A percentile compares a stretch with the other conserved stretches of the same genome.
Conservation (phyloP, 148 eudicot genomes). For the Nyssa sinensis region DNA sequence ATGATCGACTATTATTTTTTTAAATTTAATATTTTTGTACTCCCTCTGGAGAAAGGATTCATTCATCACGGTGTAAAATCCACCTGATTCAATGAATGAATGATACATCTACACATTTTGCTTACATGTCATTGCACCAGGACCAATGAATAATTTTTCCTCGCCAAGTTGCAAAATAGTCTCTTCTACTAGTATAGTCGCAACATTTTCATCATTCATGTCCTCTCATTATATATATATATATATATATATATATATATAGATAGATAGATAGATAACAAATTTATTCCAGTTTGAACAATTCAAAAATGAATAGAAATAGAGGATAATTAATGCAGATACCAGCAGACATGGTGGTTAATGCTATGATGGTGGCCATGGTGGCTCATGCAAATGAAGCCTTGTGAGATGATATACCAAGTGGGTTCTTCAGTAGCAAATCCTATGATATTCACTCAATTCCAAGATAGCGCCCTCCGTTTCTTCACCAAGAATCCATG, state of each 20-base stretch:
- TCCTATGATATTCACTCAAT: conserved; percentile 24
- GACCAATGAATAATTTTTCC: background rate
- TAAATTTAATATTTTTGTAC: no score
- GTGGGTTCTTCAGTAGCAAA: conserved; percentile 61
- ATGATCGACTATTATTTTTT: background rate
- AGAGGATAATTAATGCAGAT: conserved; percentile 28
- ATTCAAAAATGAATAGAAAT: no score
- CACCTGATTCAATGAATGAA: no score
- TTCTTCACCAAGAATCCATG: conserved; percentile 60
- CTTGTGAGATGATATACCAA: conserved; percentile 40
- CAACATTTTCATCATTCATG: background rate
- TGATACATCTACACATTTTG: no score
- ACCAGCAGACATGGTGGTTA: conserved; percentile 67
- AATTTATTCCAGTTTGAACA: no score
- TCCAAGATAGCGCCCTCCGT: conserved; percentile 37
- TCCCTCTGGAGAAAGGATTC: no score
- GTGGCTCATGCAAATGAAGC: conserved; percentile 38
- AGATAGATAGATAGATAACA: no score
- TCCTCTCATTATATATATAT: no score
- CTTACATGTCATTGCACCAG: no score
- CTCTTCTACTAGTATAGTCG: background rate
- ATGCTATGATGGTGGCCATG: conserved; percentile 53
- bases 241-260: no score
- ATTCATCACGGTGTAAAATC: no score
- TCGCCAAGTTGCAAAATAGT: background rate